These are phyloP conservation scores for Verticillium longisporum DNA, from an alignment of 2,329 filamentous ascomycete genomes.

Conservation along the genomic window DNA sequence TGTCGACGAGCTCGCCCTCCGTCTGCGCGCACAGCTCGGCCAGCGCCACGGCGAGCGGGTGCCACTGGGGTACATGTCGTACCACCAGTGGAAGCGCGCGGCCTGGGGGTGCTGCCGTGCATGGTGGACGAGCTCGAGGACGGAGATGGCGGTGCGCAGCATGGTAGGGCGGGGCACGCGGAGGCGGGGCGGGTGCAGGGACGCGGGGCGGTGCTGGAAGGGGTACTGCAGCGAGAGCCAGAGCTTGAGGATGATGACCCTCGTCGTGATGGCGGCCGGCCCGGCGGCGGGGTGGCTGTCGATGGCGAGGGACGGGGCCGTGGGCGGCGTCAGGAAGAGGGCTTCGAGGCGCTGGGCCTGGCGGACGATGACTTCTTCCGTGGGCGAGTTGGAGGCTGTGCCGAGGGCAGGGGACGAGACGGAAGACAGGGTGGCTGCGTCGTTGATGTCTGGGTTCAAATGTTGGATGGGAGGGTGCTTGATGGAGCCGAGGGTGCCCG, in stretches of 20 bases:
- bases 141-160: conserved; percentile 38
- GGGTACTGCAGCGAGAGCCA: conserved; percentile 41
- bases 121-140: conserved; percentile 31
- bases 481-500: conserved; percentile 30
- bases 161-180: conserved; percentile 32
- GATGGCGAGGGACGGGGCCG: conserved; percentile 14
- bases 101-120: not conserved
- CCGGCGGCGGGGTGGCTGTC: conserved; percentile 22
- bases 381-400: conserved; percentile 6
- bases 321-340: conserved; percentile 29
- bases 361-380: conserved; percentile 31
- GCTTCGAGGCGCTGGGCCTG: conserved; percentile 30
- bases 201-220: conserved; percentile 22
- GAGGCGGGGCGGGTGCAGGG: conserved; percentile 16
- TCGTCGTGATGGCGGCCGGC: conserved; percentile 30
- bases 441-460: conserved; percentile 6
- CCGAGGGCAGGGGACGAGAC: conserved; percentile 3
- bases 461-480: conserved; percentile 21
- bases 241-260: conserved; percentile 36
- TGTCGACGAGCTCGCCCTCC: conserved; percentile 34
- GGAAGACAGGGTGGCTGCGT: conserved; percentile 1
- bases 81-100: conserved; percentile 39
- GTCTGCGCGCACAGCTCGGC: conserved; percentile 44
- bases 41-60: conserved; percentile 44
- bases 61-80: conserved; percentile 46